Evolutionary conservation across 2,329 filamentous ascomycete species (phyloP), one percentile per base, ranked within the genome.

Genomic region (Chrysosporium queenslandicum): DNA sequence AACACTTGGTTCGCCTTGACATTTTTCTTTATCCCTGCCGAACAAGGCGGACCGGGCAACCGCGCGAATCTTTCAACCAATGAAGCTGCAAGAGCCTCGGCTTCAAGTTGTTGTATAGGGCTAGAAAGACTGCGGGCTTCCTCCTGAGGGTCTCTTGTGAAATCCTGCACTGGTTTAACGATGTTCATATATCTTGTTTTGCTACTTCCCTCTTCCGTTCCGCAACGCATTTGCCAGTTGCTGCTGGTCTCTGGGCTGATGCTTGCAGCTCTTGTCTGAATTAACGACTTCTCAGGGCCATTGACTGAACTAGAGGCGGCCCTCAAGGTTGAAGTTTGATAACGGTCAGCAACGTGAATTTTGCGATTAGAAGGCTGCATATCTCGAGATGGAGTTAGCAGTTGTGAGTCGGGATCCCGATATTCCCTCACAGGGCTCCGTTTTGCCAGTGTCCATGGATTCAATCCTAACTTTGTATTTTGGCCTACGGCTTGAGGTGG

Each of bases 371-470:
- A 16, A 7, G 14, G 11, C 11, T 9, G n/a, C 34, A 18, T 4
- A 21, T 9, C 8, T 41, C 41, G 40, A 14, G 41, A 41, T 14
- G 58, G 60, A 11, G 58, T 61, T 21, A 58, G 49, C 11, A 62
- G 51, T 14, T 58, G 52, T n/a, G 50, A 52, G 8, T 40, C n/a
- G 14, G 52, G 56, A 25, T 52, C 46, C 36, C 34, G 29, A 20
- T 20, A 43, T 27, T 14, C n/a, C 3, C 37, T 32, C 42, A 30
- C 36, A 14, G 57, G 55, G 55, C 64, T 65, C 34, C 64, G 54
- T 42, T 65, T 68, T 2, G 68, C 64, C 32, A 70, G 58, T 7
- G 61, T 59, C 64, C 68, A 71, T 6, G 68, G 68, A 46, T 69
- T 70, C 30, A 43, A 16, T 16, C 6, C 16, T 23, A 11, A 14